A percentile compares a stretch with the other conserved stretches of the same genome.
Conservation (phyloP, 208 protist species). For the Acanthamoeba lenticulata region DNA sequence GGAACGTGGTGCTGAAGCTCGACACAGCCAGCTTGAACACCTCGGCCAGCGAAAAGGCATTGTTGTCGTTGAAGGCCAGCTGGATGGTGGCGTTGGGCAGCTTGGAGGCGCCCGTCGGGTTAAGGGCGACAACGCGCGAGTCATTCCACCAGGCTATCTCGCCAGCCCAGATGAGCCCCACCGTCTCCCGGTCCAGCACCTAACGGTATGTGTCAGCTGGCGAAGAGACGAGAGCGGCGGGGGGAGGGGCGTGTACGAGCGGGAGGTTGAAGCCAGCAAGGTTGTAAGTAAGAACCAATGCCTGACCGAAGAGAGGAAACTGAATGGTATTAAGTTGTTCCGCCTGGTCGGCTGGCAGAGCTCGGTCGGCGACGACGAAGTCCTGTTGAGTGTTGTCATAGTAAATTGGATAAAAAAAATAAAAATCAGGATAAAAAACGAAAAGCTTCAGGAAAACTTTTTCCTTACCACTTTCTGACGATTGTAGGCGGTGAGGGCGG, state of each 20-base stretch:
- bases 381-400: no score
- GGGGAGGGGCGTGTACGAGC: no score
- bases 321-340: background rate
- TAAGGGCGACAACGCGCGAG: background rate
- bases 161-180: background rate
- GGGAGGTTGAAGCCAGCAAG: background rate
- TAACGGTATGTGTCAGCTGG: no score
- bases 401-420: no score
- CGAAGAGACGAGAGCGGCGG: no score
- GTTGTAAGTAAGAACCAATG: background rate
- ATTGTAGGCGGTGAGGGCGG: no score
- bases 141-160: conserved; percentile 6
- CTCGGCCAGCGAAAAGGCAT: background rate
- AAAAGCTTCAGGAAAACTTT: no score
- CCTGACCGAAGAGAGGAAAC: background rate
- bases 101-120: background rate
- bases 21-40: background rate
- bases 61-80: background rate
- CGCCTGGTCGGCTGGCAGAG: no score
- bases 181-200: conserved; percentile 17
- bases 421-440: no score
- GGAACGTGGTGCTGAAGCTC: conserved; percentile 8
- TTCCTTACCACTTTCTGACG: no score
- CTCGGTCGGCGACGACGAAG: no score
- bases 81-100: background rate